Conservation (phyloP, 805 yeast genomes). For the Kuraishia piskuri region DNA sequence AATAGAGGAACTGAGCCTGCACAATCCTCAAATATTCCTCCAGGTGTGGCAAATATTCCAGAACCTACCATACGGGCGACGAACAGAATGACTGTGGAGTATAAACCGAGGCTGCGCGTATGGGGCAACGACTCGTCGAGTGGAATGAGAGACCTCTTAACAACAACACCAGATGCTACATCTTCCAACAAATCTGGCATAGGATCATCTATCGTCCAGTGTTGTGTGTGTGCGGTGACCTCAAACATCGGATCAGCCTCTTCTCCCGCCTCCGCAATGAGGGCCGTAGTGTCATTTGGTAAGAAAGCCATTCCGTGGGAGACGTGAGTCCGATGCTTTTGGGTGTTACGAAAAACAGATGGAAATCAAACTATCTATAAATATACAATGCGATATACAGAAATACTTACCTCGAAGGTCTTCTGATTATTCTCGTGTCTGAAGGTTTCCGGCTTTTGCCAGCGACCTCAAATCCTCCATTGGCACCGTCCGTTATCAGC, state of each 20-base stretch:
- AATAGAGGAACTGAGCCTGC: slow-evolving; percentile 53
- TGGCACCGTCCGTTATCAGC: not conserved
- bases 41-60: slow-evolving; percentile 62
- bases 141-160: slow-evolving; percentile 13
- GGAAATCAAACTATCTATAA: too few relatives aligned
- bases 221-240: not conserved
- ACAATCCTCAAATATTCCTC: slow-evolving; percentile 48
- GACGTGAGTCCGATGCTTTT: not conserved
- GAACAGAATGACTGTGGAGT: slow-evolving; percentile 51
- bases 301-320: not conserved
- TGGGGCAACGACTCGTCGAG: slow-evolving; percentile 10
- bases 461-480: not conserved
- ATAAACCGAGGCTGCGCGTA: slow-evolving; percentile 37
- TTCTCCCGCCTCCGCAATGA: not conserved
- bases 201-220: slow-evolving; percentile 10
- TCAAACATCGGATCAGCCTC: not conserved
- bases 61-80: slow-evolving; percentile 61
- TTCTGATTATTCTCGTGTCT: too few relatives aligned
- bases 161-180: slow-evolving; percentile 5
- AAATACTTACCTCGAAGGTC: too few relatives aligned
- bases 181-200: slow-evolving; percentile 8
- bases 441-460: too few relatives aligned
- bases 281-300: not conserved
- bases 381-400: too few relatives aligned
- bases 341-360: not conserved